Conservation (phyloP, 2,329 filamentous ascomycete genomes). For the Harringtonia lauricola region DNA sequence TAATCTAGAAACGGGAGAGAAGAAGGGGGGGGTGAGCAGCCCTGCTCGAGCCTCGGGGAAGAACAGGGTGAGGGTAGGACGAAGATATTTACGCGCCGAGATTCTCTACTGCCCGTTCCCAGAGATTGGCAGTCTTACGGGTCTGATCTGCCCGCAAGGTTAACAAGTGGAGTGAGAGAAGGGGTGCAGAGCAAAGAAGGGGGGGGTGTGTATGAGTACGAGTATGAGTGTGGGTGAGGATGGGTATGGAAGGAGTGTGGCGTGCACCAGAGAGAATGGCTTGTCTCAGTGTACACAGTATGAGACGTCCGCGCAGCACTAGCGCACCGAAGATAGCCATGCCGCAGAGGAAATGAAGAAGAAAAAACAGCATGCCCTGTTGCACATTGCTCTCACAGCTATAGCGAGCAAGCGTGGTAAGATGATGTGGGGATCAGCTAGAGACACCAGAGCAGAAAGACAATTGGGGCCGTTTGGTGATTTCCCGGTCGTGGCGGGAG, state of each 20-base stretch:
- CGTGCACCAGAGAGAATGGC: slow-evolving; percentile 1
- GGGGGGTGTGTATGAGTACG: no score
- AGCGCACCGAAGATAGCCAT: no score
- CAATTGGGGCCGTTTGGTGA: not conserved
- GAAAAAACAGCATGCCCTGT: not conserved
- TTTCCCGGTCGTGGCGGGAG: no score
- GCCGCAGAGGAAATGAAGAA: no score
- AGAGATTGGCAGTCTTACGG: slow-evolving; percentile 1
- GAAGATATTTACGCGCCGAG: slow-evolving; percentile 9
- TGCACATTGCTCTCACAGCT: no score
- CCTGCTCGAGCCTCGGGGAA: not conserved
- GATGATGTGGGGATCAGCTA: not conserved
- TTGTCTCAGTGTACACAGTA: not conserved
- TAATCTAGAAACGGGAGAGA: not conserved
- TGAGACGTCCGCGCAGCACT: no score
- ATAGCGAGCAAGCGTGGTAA: not conserved
- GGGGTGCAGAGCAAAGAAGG: not conserved
- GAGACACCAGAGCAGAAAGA: not conserved
- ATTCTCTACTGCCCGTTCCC: slow-evolving; percentile 6
- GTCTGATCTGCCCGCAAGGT: slow-evolving; percentile 8
- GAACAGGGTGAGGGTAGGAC: slow-evolving; percentile 1
- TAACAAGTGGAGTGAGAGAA: slow-evolving; percentile 8
- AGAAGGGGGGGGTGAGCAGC: not conserved
- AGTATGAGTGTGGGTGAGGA: not conserved
- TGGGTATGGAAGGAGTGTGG: not conserved